Evolutionary conservation across 2,329 filamentous ascomycete genomes (phyloP).

Genomic region (Metarhizium sp.): DNA sequence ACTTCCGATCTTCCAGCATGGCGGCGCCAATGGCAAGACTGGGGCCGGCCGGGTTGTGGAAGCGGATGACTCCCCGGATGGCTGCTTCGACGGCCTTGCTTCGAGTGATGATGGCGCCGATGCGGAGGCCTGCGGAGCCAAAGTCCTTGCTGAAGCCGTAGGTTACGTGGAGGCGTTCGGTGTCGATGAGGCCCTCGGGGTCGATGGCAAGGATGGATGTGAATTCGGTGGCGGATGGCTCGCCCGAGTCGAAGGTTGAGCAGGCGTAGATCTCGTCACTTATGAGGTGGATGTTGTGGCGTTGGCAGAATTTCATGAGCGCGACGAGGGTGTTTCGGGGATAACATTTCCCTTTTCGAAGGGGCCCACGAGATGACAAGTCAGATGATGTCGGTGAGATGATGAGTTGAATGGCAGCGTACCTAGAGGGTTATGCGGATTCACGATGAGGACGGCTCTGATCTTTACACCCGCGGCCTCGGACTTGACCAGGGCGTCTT

Average conservation of each 20-base stretch:
- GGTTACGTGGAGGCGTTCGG: constrained; percentile 38
- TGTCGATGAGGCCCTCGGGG: constrained; percentile 31
- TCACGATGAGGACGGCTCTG: constrained; percentile 39
- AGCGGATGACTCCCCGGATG: constrained; percentile 30
- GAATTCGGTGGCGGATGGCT: constrained; percentile 26
- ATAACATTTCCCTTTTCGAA: constrained; percentile 29
- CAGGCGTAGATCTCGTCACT: constrained; percentile 51
- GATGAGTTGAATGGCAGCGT: constrained; percentile 6
- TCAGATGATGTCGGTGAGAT: constrained; percentile 9
- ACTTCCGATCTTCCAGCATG: constrained; percentile 36
- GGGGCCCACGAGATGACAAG: background rate
- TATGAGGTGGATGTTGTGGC: constrained; percentile 41
- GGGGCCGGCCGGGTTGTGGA: constrained; percentile 36
- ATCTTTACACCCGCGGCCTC: constrained; percentile 27
- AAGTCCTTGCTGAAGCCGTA: constrained; percentile 41
- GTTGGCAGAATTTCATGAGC: constrained; percentile 39
- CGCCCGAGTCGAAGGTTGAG: constrained; percentile 33
- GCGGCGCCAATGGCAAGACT: constrained; percentile 31
- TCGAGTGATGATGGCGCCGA: constrained; percentile 37
- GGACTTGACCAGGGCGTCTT: constrained; percentile 28
- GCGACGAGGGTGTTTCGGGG: constrained; percentile 29
- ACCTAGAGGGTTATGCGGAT: constrained; percentile 44
- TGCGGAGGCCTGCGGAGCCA: constrained; percentile 39
- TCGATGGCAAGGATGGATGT: constrained; percentile 40
- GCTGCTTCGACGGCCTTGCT: constrained; percentile 22